A percentile compares a stretch with the other conserved stretches of the same genome.
Conservation (phyloP, 202 grass and related monocot genomes). For the Brachypodium distachyon region DNA sequence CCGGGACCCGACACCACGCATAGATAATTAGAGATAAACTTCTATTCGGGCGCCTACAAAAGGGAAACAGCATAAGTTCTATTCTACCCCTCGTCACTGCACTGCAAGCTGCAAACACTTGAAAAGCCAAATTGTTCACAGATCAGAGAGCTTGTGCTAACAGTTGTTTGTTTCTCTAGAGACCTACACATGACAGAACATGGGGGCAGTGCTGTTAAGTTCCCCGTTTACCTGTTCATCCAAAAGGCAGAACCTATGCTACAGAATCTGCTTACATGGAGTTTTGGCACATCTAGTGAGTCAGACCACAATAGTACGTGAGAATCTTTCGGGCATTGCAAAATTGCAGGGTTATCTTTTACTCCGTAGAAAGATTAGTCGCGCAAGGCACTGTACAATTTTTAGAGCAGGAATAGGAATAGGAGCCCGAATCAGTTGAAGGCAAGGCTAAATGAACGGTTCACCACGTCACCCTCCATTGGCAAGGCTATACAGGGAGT, state of each 20-base stretch:
- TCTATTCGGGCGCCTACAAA: constrained; percentile 24
- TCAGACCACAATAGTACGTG: neutral
- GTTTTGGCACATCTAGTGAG: neutral
- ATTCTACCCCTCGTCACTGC: neutral
- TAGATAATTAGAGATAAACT: neutral
- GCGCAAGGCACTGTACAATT: constrained; percentile 9
- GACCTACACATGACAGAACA: constrained; percentile 18
- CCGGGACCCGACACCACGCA: constrained; percentile 17
- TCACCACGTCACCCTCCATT: neutral
- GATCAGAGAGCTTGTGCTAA: constrained; percentile 1
- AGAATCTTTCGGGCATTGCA: neutral
- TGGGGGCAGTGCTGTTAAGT: constrained; percentile 20
- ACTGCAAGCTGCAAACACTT: neutral
- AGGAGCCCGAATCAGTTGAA: neutral
- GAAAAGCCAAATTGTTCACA: constrained; percentile 7
- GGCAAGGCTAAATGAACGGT: neutral
- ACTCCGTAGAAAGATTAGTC: neutral
- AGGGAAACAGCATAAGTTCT: neutral
- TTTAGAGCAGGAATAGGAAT: neutral
- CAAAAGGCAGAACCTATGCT: neutral
- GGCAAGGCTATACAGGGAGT: neutral
- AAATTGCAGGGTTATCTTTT: neutral
- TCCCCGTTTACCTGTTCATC: constrained; percentile 20
- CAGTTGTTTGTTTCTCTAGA: constrained; percentile 16
- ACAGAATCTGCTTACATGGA: neutral